These are phyloP conservation scores for Lichtheimia ornata DNA, from an alignment of 371 early-diverging fungal genomes.

Conservation along the genomic window DNA sequence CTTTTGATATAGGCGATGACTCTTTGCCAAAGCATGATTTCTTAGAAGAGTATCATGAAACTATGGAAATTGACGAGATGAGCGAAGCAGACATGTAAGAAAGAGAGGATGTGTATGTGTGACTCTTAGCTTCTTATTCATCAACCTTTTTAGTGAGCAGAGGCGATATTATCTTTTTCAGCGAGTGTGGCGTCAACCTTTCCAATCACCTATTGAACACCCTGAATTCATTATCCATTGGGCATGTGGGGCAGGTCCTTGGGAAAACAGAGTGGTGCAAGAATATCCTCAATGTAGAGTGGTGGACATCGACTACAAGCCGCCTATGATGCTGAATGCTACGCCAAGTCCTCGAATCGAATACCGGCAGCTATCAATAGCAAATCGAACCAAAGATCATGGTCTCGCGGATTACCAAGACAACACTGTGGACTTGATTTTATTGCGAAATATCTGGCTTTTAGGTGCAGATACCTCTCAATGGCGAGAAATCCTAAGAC, in stretches of 20 bases:
- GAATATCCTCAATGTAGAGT: neutral
- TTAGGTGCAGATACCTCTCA: neutral
- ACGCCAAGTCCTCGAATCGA: neutral
- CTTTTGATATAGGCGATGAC: neutral
- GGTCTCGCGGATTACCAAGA: slow-evolving; percentile 4
- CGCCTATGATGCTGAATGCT: neutral
- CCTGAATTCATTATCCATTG: slow-evolving; percentile 7
- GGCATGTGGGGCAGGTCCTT: slow-evolving; percentile 2
- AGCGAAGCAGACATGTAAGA: slow-evolving; percentile 1
- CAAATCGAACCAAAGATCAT: neutral
- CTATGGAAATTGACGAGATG: neutral
- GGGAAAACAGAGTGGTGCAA: slow-evolving; percentile 1
- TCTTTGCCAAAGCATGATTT: neutral
- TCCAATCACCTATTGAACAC: neutral
- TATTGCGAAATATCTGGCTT: slow-evolving; percentile 5
- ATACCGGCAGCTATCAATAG: neutral
- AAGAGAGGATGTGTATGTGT: neutral
- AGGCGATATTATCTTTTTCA: slow-evolving; percentile 1
- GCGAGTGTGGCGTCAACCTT: neutral
- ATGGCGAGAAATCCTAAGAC: neutral
- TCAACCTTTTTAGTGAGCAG: neutral
- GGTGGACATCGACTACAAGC: slow-evolving; percentile 1
- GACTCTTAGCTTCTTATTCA: neutral
- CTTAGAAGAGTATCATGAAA: neutral
- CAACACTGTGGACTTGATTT: slow-evolving; percentile 3